Percentiles rank a stretch among this genome's conserved stretches.
These are phyloP conservation scores for Stachybotrys echinatus DNA, from an alignment of 2,329 filamentous ascomycete genomes.

Conservation along the genomic window DNA sequence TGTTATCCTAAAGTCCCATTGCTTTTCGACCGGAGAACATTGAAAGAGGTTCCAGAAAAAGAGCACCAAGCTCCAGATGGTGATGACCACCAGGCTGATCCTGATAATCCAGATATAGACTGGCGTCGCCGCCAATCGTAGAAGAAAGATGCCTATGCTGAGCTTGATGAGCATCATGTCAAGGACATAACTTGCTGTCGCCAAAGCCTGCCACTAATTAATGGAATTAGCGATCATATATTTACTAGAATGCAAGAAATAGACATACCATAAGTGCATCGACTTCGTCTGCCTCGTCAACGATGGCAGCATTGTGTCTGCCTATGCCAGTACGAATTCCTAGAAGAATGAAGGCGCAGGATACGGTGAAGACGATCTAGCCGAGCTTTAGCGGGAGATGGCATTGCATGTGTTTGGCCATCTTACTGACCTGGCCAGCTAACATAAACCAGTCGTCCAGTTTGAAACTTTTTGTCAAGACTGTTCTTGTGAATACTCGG, in stretches of 20 bases:
- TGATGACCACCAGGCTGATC: constrained; percentile 38
- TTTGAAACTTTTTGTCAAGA: constrained; percentile 39
- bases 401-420: neutral
- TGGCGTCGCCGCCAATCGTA: constrained; percentile 39
- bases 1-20: constrained; percentile 48
- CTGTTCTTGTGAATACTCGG: constrained; percentile 36
- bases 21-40: constrained; percentile 42
- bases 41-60: constrained; percentile 50
- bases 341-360: constrained; percentile 38
- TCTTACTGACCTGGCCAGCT: constrained; percentile 35
- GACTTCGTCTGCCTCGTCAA: constrained; percentile 31
- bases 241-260: neutral
- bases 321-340: constrained; percentile 40
- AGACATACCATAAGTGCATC: constrained; percentile 38
- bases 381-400: neutral
- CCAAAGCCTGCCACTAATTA: constrained; percentile 45
- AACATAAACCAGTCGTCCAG: constrained; percentile 52
- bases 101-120: constrained; percentile 44
- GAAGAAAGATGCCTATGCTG: constrained; percentile 51
- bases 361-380: constrained; percentile 40
- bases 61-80: constrained; percentile 39
- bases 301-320: constrained; percentile 39
- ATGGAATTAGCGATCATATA: neutral
- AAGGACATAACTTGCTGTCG: constrained; percentile 42
- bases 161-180: constrained; percentile 55